A percentile compares a stretch with the other conserved stretches of the same genome.
These are phyloP conservation scores for Diplocarpon rosae DNA, from an alignment of 2,329 filamentous ascomycete species.

Conservation along the genomic window DNA sequence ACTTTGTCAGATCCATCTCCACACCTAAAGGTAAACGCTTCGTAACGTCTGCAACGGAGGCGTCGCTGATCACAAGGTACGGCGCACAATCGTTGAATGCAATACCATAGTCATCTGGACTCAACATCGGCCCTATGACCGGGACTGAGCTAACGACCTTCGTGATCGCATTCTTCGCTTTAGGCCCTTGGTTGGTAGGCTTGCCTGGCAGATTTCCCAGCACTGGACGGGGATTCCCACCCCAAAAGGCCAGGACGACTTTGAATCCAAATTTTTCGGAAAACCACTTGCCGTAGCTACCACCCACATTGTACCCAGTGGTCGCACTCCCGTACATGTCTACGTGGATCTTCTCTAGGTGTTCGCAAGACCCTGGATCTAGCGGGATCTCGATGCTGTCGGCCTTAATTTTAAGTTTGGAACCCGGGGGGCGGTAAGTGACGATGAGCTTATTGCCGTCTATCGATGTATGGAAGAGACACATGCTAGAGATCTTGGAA, in stretches of 20 bases:
- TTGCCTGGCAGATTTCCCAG: slow-evolving; percentile 36
- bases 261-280: slow-evolving; percentile 51
- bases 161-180: slow-evolving; percentile 2
- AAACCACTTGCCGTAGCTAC: slow-evolving; percentile 54
- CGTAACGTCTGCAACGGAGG: slow-evolving; percentile 58
- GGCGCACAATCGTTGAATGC: slow-evolving; percentile 68
- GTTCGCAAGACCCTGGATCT: slow-evolving; percentile 34
- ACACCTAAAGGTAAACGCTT: slow-evolving; percentile 38
- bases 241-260: slow-evolving; percentile 53
- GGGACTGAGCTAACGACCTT: slow-evolving; percentile 15
- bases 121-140: slow-evolving; percentile 12
- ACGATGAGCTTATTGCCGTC: slow-evolving; percentile 31
- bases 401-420: background rate
- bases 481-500: slow-evolving; percentile 44
- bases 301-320: slow-evolving; percentile 52
- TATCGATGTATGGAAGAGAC: slow-evolving; percentile 52
- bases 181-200: slow-evolving; percentile 12
- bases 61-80: slow-evolving; percentile 59
- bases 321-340: slow-evolving; percentile 49
- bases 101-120: slow-evolving; percentile 36
- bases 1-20: slow-evolving; percentile 53
- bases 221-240: slow-evolving; percentile 45
- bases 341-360: slow-evolving; percentile 39
- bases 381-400: slow-evolving; percentile 44
- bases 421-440: slow-evolving; percentile 28